Evolutionary conservation across 495 filamentous ascomycete species (phyloP).

Genomic region (Penicillium lividum): DNA sequence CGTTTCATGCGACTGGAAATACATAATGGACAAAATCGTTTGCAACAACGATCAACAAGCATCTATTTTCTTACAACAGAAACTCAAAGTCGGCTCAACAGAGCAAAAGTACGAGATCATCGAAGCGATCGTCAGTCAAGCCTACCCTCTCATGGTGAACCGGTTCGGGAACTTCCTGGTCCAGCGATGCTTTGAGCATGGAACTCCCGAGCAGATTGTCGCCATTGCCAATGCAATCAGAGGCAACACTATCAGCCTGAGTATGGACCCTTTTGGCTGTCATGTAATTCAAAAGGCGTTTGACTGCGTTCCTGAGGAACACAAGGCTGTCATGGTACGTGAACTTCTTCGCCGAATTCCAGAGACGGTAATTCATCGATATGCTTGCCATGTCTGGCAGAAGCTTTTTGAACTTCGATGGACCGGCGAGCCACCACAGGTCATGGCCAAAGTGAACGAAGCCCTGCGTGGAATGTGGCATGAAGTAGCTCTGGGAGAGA

Average conservation of each 20-base stretch:
- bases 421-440: constrained; percentile 91
- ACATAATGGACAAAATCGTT: constrained; percentile 99
- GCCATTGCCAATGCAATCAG: constrained; percentile 94
- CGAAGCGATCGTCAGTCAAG: constrained; percentile 92
- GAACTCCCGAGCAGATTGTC: constrained; percentile 90
- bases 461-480: constrained; percentile 97
- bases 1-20: constrained; percentile 98
- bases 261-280: constrained; percentile 98
- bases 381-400: constrained; percentile 99
- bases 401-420: constrained; percentile 98
- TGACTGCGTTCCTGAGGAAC: constrained; percentile 93
- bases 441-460: constrained; percentile 98
- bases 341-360: constrained; percentile 94
- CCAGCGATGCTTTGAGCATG: constrained; percentile 98
- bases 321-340: constrained; percentile 97
- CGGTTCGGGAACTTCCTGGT: constrained; percentile 96
- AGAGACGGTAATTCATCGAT: constrained; percentile 96
- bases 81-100: constrained; percentile 92
- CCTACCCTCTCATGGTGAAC: constrained; percentile 96
- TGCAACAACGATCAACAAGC: constrained; percentile 99
- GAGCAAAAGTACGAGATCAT: constrained; percentile 98
- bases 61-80: constrained; percentile 97
- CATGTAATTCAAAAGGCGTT: constrained; percentile 99
- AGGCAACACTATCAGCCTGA: constrained; percentile 89
- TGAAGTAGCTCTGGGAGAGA: constrained; percentile 94